Evolutionary conservation across 768 basidiomycete genomes (phyloP), one percentile per base, ranked within the genome.

Genomic region (Termitomyces eurrhizus): DNA sequence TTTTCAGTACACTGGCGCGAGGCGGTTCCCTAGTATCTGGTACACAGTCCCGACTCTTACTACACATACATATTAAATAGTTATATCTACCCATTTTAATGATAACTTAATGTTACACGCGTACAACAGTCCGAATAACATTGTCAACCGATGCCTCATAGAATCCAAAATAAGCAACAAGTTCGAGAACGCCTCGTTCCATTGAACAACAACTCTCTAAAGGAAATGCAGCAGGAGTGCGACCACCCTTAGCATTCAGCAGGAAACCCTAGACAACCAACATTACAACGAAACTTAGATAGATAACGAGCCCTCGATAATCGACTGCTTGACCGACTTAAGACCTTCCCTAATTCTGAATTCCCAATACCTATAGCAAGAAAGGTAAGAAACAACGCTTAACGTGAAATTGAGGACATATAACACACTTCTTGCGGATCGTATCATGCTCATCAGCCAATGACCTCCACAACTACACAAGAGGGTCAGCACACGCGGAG

Each of bases 361-460:
- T 57, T 88, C 88, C 89, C 90, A 91, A 69, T 91, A 91, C 68
- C 89, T 91, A 65, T 14, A 60, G 26, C 36, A 18, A 50, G 9
- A 36, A 39, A 32, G 18, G 57, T 61, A n/a, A 37, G 53, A 35
- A 26, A 55, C 51, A 13, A 26, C 52, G 26, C n/a, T 4, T n/a
- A 14, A 45, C 18, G n/a, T 42, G 26, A 44, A 51, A 39, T 14
- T 41, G 35, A 16, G 32, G 21, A 55, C 51, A 26, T 52, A 57
- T 18, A 39, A 62, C 73, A 51, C 59, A 92, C 92, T 86, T 88
- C 77, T 85, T 90, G 52, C 91, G 80, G 64, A 92, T 90, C 7
- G 81, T 82, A 67, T 93, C 92, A 66, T 86, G 79, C 59, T 88
- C 83, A 57, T 84, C 76, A 1, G 85, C 90, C 29, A 93, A 79